Base-by-base conservation (phyloP, 2,329 filamentous ascomycete genomes). In the Cladorrhinum sp. region DNA sequence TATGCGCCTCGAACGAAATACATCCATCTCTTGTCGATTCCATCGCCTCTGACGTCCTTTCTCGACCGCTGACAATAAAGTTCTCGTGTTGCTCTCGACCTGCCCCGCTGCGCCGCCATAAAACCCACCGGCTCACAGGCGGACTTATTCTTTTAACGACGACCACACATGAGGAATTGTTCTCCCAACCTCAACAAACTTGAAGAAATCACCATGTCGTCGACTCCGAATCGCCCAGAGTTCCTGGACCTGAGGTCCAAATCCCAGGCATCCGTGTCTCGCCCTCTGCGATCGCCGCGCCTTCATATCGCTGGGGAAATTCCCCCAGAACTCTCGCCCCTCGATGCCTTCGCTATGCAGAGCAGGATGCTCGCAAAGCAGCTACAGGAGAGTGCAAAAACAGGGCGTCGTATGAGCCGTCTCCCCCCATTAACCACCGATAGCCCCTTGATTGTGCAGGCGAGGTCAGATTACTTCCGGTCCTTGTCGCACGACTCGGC, bases 311-410 rank as follows among this genome's bases (percentile, higher is more conserved):
- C 89, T 60, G 91, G 91, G 63, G 90, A 93, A 68, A 84, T 90
- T 1, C 93, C 95, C 20, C 95, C 95, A 4, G 90, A 95, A 56
- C 82, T 98, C 59, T 98, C 95, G 7, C 95, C 95, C 10, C 84
- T 99, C 65, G 95, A 99, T 81, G 93, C 93, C 52, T 96, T 99
- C 72, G 93, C 93, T 22, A 83, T 93, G 64, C 93, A 98, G 72
- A 96, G 93, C 68, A 88, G 93, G 60, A 78, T 96, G 68, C 83
- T 99, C 55, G 92, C 92, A 41, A 90, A 86, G 76, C 90, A 96
- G 75, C 85, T 99, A 63, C 89, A 96, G 73, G 88, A 95, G 67
- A 88, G 85, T 65, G 84, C 85, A 49, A 69, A 66, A 54, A 70
- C 87, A 85, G 70, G 84, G 85, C 64, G 92, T 65, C 85, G 93